Evolutionary conservation across 495 filamentous ascomycete species (phyloP), one percentile per base, ranked within the genome.

Genomic region (Penicillium psychrofluorescens): DNA sequence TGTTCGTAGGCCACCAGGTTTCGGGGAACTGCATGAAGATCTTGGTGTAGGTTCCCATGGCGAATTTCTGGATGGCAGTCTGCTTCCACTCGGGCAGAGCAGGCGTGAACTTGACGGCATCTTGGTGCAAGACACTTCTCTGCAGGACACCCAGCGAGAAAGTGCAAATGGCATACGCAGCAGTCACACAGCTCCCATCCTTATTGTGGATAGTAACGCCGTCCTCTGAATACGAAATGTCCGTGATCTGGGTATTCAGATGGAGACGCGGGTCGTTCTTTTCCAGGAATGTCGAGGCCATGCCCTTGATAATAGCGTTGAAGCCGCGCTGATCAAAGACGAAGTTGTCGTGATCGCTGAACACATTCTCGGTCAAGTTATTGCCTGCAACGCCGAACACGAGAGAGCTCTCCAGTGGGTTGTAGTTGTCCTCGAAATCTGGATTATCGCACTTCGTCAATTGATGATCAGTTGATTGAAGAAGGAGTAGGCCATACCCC

Each of bases 21-120:
- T 81, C 63, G 44, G 77, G 72, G 59, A 88, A 90, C 43, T 85
- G 83, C 10, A 87, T 60, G 69, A 88, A 88, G 49, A 88, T 80
- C 54, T 88, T 88, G 43, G 82, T 88, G 67, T 88, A 90, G 1
- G 80, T 88, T 16, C 78, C 83, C 77, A 90, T 85, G 46, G 73
- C 70, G 59, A 85, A 85, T 35, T 74, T 77, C 6, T 77, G 72
- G 49, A 87, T 82, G 7, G 78, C 78, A 15, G 71, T 72, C 9
- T 71, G 66, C 52, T 90, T 88, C 84, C 83, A 86, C 8, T 62
- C 56, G 1, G 85, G 85, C 0, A 88, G 67, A 3, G 61, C 53
- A 0, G 85, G 85, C 9, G 60, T 52, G 56, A 88, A 90, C 0
- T 55, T 59, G 4, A 88, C 75, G 1, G 69, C 68, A 40, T 79